Conservation (phyloP, 1,284 basidiomycete species). For the Ceraceosorus guamensis region DNA sequence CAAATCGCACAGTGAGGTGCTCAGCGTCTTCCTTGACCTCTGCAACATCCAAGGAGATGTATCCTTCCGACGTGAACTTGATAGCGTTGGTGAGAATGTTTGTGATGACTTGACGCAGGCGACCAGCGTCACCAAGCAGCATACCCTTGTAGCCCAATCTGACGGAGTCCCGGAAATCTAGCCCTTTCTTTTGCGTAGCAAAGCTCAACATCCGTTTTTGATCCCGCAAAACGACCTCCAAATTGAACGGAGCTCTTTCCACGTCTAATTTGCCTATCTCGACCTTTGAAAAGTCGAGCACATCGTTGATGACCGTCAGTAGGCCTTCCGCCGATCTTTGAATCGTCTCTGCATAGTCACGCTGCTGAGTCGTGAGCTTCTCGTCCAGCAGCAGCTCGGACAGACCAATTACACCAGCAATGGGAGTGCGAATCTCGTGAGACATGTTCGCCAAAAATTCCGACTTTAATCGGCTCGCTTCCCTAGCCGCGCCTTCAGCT, state of each 20-base stretch:
- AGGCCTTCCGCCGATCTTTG: conserved; percentile 51
- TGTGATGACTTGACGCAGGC: conserved; percentile 46
- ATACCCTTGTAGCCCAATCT: conserved; percentile 32
- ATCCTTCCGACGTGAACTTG: conserved; percentile 48
- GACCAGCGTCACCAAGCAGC: conserved; percentile 38
- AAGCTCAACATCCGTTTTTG: conserved; percentile 46
- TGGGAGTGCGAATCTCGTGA: conserved; percentile 52
- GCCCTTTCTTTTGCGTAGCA: conserved; percentile 45
- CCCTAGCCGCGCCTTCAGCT: conserved; percentile 50
- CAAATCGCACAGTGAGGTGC: conserved; percentile 36
- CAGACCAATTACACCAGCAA: conserved; percentile 49
- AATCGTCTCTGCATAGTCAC: conserved; percentile 51
- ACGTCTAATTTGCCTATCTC: conserved; percentile 50
- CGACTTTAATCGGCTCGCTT: conserved; percentile 54
- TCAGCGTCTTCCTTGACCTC: conserved; percentile 34
- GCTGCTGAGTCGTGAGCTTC: conserved; percentile 47
- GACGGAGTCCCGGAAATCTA: conserved; percentile 42
- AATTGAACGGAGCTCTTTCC: conserved; percentile 50
- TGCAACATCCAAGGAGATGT: conserved; percentile 41
- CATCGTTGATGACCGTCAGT: conserved; percentile 52
- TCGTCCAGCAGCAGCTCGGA: conserved; percentile 45
- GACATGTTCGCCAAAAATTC: conserved; percentile 49
- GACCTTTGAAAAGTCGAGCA: conserved; percentile 52
- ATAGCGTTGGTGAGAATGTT: conserved; percentile 51
- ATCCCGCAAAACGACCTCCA: conserved; percentile 47